Base-by-base conservation (phyloP, 2,329 filamentous ascomycete species). In the Xylariaceae sp. region DNA sequence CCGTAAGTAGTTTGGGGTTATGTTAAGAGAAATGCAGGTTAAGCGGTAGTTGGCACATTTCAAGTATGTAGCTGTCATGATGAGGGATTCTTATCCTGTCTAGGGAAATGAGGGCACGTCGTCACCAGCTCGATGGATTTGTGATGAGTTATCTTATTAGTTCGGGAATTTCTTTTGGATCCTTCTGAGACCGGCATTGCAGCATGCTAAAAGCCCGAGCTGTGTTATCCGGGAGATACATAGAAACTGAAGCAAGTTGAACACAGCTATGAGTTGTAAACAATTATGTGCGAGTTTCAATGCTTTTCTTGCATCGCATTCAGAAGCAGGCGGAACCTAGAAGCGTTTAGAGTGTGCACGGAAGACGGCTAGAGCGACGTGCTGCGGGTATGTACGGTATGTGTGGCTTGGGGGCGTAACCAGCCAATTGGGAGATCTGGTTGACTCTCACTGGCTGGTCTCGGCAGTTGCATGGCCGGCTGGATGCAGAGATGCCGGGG, bases 281-380 rank as follows among this genome's bases (percentile, higher is more conserved):
- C 23, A 30, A 30, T 30, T 30, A 30, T 30, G 23, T 30, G 5
- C 23, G 23, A 30, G 17, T 30, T 30, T 30, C 23, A 30, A 30
- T 30, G 5, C 7, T 42, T 42, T 42, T 42, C 17, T 42, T 8
- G 8, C 11, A 9, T 42, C 11, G 37, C 37, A 42, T 30, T 30
- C 23, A 30, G 5, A 30, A 30, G 37, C 9, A 9, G 37, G 17
- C 17, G 37, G 37, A 42, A 42, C 37, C 37, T 42, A 42, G n/a
- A 45, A 15, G 13, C 13, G 13, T 30, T 30, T 15, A 45, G 42
- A 6, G 10, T 35, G 17, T 51, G 17, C 30, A 35, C 10, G 54
- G 57, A 55, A 61, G 55, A 45, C 34, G 39, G 30, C 18, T 15
- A 13, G 30, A 48, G 55, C 63, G 64, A 64, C 61, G 60, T 59